Conservation (phyloP, 2,329 filamentous ascomycete species). For the Cordyceps javanica region DNA sequence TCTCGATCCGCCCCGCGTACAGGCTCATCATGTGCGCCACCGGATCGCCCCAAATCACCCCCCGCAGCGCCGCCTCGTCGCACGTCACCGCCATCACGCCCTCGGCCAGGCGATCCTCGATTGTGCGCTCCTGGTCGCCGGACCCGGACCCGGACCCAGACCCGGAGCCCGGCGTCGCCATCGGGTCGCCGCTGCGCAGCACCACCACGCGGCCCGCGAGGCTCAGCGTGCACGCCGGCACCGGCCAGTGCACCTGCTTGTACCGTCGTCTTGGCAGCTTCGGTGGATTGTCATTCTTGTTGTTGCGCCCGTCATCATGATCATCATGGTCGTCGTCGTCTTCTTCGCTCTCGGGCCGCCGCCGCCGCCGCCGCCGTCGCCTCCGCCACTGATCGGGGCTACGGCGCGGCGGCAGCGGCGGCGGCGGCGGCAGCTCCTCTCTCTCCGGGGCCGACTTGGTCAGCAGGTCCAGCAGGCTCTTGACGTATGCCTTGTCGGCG, state of each 20-base stretch:
- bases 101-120: slow-evolving; percentile 45
- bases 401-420: neutral
- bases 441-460: slow-evolving; percentile 48
- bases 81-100: slow-evolving; percentile 64
- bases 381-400: neutral
- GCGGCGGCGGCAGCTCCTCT: slow-evolving; percentile 41
- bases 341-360: neutral
- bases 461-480: slow-evolving; percentile 65
- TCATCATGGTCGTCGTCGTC: no score
- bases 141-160: no score
- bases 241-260: slow-evolving; percentile 48
- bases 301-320: no score
- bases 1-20: slow-evolving; percentile 67
- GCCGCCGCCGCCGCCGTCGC: neutral
- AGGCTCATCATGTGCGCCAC: slow-evolving; percentile 74
- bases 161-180: slow-evolving; percentile 20
- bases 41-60: slow-evolving; percentile 75
- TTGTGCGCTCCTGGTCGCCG: slow-evolving; percentile 43
- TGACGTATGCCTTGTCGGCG: slow-evolving; percentile 71
- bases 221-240: slow-evolving; percentile 61
- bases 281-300: no score
- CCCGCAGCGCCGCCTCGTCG: slow-evolving; percentile 60
- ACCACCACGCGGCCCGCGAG: slow-evolving; percentile 65
- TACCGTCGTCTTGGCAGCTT: slow-evolving; percentile 2
- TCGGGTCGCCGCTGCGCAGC: slow-evolving; percentile 46